A percentile compares a stretch with the other conserved stretches of the same genome.
Evolutionary conservation across 345 rosid genomes (phyloP).

Genomic region (Gossypium bickii): DNA sequence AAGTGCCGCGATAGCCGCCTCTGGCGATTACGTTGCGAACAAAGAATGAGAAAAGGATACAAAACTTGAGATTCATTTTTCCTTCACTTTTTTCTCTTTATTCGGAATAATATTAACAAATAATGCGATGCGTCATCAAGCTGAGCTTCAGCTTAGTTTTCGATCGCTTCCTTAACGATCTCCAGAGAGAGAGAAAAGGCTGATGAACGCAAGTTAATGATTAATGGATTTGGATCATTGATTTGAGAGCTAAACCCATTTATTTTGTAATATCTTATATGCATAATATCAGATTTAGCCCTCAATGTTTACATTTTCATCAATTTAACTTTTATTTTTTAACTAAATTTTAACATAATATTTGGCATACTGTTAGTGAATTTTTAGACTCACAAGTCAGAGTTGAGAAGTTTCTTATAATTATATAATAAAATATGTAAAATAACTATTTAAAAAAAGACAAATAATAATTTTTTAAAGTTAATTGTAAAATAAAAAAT

Average conservation of each 20-base stretch:
- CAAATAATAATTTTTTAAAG: no score
- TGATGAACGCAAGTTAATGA: not conserved
- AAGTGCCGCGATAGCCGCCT: slow-evolving; percentile 3
- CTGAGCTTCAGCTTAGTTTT: not conserved
- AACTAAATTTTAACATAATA: no score
- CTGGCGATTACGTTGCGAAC: slow-evolving; percentile 1
- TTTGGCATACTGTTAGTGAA: no score
- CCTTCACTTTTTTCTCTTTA: not conserved
- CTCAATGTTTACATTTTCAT: no score
- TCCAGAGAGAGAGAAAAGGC: not conserved
- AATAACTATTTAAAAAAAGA: no score
- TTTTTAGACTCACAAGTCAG: no score
- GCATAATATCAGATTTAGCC: no score
- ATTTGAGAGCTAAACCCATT: not conserved
- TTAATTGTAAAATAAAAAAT: no score
- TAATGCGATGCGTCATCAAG: not conserved
- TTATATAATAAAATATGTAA: no score
- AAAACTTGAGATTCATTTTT: slow-evolving; percentile 3
- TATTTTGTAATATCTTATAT: no score
- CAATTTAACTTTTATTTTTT: no score
- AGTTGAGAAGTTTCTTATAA: no score
- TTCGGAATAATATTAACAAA: not conserved
- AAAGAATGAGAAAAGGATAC: not conserved
- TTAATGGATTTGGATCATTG: not conserved
- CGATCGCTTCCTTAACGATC: not conserved